Base-by-base conservation (phyloP, 768 basidiomycete genomes). In the Suillus decipiens region DNA sequence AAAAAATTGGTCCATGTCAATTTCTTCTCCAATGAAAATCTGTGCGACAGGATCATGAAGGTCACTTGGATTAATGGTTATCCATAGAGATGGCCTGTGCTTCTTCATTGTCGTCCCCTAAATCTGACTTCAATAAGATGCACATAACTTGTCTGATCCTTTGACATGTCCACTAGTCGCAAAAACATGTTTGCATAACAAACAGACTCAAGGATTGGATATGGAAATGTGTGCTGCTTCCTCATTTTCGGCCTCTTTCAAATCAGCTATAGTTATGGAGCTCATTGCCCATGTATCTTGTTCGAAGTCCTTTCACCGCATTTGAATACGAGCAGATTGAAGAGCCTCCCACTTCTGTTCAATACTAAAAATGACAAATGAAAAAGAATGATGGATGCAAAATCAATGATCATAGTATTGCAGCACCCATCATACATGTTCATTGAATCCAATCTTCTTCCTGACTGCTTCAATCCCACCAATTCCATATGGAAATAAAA, bases 1-100 rank as follows among this genome's bases (percentile, higher is more conserved):
- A 84, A 43, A 43, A 43, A 43, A 83, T 0, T 65, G 2, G 59
- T 85, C 78, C 19, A 84, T 63, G 56, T 84, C 70, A 11, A 85
- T 82, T 0, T 79, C 67, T 37, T 72, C 75, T 0, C 84, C 81
- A 0, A 77, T 72, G 12, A 84, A 69, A 0, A 84, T 72, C 61
- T 83, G 82, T 0, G 76, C 79, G 24, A n/a, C 9, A n/a, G 43
- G 9, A 45, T 45, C n/a, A 3, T 45, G 43, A 45, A 45, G 43
- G 4, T 45, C n/a, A 3, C 5, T 67, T 31, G 77, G 79, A 58
- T 82, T 83, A 1, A 84, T 72, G 0, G 82, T 84, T 1, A 79
- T 63, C 81, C 82, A 84, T 0, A 83, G 15, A 31, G 53, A 54
- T 8, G 56, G 56, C 6, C 56, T 19, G 0, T 19, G 7, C 3